Conservation (phyloP, 352 stramenopile species). For the Peronosclerospora sorghi region DNA sequence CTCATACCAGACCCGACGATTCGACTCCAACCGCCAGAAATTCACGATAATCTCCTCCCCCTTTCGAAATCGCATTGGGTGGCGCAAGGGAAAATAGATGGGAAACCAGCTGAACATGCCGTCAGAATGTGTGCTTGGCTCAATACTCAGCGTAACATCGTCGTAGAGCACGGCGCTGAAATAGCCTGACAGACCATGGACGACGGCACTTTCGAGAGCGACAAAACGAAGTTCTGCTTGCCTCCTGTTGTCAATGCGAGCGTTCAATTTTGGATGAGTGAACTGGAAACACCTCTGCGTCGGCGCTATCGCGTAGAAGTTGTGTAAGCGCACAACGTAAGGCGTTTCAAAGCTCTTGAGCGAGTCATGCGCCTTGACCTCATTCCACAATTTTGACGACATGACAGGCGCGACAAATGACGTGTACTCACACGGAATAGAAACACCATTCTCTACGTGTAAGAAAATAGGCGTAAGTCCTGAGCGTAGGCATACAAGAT, state of each 20-base stretch:
- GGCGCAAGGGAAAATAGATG: conserved; percentile 93
- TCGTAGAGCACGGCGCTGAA: conserved; percentile 94
- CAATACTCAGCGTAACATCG: conserved; percentile 91
- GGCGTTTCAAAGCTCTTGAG: conserved; percentile 90
- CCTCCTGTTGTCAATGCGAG: conserved; percentile 81
- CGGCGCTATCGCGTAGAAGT: conserved; percentile 79
- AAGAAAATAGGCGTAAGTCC: neutral
- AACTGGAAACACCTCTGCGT: conserved; percentile 91
- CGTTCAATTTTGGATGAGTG: conserved; percentile 78
- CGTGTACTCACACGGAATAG: conserved; percentile 88
- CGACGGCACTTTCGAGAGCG: conserved; percentile 39
- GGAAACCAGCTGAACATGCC: conserved; percentile 99
- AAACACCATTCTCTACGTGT: conserved; percentile 71
- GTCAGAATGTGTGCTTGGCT: conserved; percentile 89
- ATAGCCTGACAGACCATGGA: conserved; percentile 94
- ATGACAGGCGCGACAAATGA: conserved; percentile 92
- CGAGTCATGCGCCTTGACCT: conserved; percentile 68
- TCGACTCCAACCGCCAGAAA: conserved; percentile 88
- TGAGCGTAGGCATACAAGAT: no score
- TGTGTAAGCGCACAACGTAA: conserved; percentile 95
- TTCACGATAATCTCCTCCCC: conserved; percentile 75
- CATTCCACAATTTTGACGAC: conserved; percentile 89
- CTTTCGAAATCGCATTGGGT: conserved; percentile 78
- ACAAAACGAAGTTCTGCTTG: conserved; percentile 43
- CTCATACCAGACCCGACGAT: conserved; percentile 96